These are phyloP conservation scores for Saksenaea oblongispora DNA, from an alignment of 371 early-diverging fungal species.

Conservation along the genomic window DNA sequence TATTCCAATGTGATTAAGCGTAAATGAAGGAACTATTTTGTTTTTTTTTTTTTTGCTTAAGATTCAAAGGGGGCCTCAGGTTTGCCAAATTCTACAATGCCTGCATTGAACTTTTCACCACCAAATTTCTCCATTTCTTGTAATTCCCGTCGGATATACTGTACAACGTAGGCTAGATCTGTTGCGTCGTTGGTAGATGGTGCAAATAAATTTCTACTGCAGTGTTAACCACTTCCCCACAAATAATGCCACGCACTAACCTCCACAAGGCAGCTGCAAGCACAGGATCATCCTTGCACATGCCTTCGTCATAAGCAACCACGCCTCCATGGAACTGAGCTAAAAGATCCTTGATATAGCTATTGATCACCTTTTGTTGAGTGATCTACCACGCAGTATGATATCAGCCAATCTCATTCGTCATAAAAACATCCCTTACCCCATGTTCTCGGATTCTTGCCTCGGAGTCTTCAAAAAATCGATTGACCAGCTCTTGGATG, in stretches of 20 bases:
- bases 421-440: slow-evolving; percentile 23
- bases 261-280: slow-evolving; percentile 94
- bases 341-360: slow-evolving; percentile 78
- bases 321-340: slow-evolving; percentile 88
- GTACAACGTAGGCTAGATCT: slow-evolving; percentile 61
- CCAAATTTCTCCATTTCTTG: slow-evolving; percentile 57
- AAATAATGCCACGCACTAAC: slow-evolving; percentile 28
- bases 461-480: slow-evolving; percentile 90
- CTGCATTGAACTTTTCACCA: slow-evolving; percentile 47
- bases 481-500: slow-evolving; percentile 87
- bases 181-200: slow-evolving; percentile 57
- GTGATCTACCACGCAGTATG: slow-evolving; percentile 46
- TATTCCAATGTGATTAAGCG: background rate
- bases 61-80: slow-evolving; percentile 27
- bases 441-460: slow-evolving; percentile 69
- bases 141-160: slow-evolving; percentile 67
- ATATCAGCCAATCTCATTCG: background rate
- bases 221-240: background rate
- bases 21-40: background rate
- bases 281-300: slow-evolving; percentile 86
- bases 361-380: slow-evolving; percentile 69
- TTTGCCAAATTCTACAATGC: slow-evolving; percentile 40
- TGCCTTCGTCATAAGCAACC: slow-evolving; percentile 93
- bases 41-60: background rate
- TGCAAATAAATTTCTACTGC: slow-evolving; percentile 67